Evolutionary conservation across 441 rosid genomes (phyloP), one percentile per base, ranked within the genome.

Genomic region (California macrophylla): DNA sequence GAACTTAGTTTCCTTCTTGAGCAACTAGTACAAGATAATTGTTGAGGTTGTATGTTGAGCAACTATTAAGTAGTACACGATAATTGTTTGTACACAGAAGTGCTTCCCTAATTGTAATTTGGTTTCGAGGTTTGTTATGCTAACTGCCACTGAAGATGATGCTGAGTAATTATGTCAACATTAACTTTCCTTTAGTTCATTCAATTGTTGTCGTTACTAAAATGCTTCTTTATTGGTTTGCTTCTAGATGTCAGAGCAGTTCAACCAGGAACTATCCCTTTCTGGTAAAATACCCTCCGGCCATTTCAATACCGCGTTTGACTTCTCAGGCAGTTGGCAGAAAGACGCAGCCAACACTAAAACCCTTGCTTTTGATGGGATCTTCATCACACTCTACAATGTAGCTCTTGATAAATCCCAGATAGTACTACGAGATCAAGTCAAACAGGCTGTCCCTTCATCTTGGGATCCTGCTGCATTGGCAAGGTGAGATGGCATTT

Each of bases 211-310:
- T 30, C 7, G 2, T 52, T 52, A 52, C 60, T 52, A 16, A 52
- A 52, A 52, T 52, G 24, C 60, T 16, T 52, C 60, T 52, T 18
- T 18, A 2, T 52, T 20, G 24, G 23, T 68, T 66, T 68, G 64
- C 70, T 18, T 64, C 1, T 79, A 94, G 99, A 94, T 94, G 99
- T 85, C 99, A 24, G 99, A 92, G 88, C 94, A 86, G 82, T 90
- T 94, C 79, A 94, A 94, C 79, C 98, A 90, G 72, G 99, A 90
- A 69, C 24, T 52, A 74, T 90, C 72, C 86, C 94, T 75, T 70
- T 90, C 89, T 30, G 99, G 99, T 64, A 92, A 92, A 86, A 90
- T 94, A 71, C 99, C 99, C 0, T 90, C 98, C 0, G 99, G 99
- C 67, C 85, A 85, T 56, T 94, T 94, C 81, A 92, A 92, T 77